A percentile compares a stretch with the other conserved stretches of the same genome.
Evolutionary conservation across 179 eudicot species (phyloP).

Genomic region (Patellifolia procumbens): DNA sequence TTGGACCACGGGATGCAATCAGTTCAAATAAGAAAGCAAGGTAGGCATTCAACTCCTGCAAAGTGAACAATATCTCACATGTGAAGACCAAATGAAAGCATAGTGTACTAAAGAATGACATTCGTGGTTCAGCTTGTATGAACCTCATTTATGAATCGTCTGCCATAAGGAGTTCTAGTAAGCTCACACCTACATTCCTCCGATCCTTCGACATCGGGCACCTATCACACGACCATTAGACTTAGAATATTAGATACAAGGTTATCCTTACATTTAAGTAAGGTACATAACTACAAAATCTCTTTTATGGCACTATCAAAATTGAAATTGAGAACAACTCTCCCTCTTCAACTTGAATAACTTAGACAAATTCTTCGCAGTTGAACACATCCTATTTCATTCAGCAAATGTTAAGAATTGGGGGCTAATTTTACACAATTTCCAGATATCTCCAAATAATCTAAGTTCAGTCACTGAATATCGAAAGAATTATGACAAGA

Average conservation of each 20-base stretch:
- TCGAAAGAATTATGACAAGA: no score
- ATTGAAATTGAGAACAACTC: no score
- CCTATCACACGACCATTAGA: conserved; percentile 40
- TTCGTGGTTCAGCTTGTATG: background rate
- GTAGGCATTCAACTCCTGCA: conserved; percentile 87
- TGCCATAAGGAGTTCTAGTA: conserved; percentile 90
- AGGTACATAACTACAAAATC: background rate
- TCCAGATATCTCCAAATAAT: no score
- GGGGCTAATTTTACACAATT: no score
- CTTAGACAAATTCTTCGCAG: no score
- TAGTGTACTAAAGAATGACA: background rate
- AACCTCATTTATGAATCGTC: conserved; percentile 83
- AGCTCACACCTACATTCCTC: conserved; percentile 66
- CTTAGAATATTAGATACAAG: background rate
- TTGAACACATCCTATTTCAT: no score
- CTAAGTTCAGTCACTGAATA: no score
- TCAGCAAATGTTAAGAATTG: no score
- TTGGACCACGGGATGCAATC: conserved; percentile 76
- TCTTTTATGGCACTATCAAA: background rate
- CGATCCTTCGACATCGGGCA: conserved; percentile 92
- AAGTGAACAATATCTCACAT: conserved; percentile 10
- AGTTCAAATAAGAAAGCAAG: conserved; percentile 65
- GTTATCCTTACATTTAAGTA: background rate
- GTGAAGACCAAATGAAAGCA: background rate
- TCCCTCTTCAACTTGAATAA: no score